Conservation (phyloP, 345 rosid species). For the Firmiana major region DNA sequence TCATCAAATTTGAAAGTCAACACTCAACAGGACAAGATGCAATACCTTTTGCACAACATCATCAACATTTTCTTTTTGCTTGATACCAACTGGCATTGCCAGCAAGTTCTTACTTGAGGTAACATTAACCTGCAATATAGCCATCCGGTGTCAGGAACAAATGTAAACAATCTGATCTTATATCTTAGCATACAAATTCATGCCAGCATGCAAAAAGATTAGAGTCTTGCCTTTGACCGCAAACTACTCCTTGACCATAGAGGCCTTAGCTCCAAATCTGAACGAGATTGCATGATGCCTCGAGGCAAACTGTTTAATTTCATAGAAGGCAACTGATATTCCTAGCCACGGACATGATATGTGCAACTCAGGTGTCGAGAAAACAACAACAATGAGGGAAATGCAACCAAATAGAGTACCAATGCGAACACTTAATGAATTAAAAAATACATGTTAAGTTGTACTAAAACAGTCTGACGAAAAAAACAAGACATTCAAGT, state of each 20-base stretch:
- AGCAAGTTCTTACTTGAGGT: constrained; percentile 50
- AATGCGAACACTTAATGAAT: not conserved
- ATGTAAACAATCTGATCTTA: not conserved
- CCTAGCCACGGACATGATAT: constrained; percentile 38
- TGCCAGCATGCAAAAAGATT: not conserved
- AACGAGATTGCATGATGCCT: constrained; percentile 61
- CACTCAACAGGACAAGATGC: constrained; percentile 12
- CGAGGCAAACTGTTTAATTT: constrained; percentile 57
- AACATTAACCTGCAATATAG: constrained; percentile 35
- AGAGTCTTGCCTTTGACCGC: constrained; percentile 61
- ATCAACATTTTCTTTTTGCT: constrained; percentile 75
- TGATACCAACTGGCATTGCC: constrained; percentile 91
- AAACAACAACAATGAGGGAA: constrained; percentile 12
- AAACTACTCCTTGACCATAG: constrained; percentile 67
- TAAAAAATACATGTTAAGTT: not conserved
- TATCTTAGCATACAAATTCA: not conserved
- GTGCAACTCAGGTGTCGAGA: not conserved
- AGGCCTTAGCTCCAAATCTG: constrained; percentile 91
- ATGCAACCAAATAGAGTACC: not conserved
- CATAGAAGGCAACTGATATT: constrained; percentile 36
- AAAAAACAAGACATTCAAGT: not conserved
- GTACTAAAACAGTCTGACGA: not conserved
- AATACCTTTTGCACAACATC: constrained; percentile 69
- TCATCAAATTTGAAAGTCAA: not conserved
- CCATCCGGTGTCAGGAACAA: constrained; percentile 10